phyloP scores from a whole-genome alignment of 225 moss, liverwort and hornwort genomes.

The Physcomitrellopsis africana region DNA sequence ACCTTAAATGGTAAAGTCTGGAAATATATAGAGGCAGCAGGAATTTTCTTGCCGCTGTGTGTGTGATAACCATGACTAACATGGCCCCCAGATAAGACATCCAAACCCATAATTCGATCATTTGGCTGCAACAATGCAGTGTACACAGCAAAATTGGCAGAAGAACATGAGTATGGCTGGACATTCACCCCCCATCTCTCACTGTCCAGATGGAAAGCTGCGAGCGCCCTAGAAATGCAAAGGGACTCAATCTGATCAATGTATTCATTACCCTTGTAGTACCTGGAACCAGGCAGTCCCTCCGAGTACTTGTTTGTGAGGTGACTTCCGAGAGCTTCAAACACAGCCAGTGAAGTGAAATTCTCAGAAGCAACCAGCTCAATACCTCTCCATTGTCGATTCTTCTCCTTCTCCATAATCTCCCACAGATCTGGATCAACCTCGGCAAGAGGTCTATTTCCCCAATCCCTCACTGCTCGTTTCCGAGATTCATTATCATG shows the following conservation, averaged over 20 bases:
- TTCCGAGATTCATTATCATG: slow-evolving; percentile 49
- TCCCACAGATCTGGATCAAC: slow-evolving; percentile 74
- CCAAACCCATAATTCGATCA: slow-evolving; percentile 84
- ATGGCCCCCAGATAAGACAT: slow-evolving; percentile 78
- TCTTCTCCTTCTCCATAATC: slow-evolving; percentile 75
- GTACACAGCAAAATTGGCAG: slow-evolving; percentile 82
- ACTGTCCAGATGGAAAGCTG: slow-evolving; percentile 71
- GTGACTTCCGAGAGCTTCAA: slow-evolving; percentile 77
- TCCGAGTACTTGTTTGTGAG: slow-evolving; percentile 86
- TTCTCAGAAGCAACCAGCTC: slow-evolving; percentile 82
- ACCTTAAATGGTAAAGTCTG: slow-evolving; percentile 81
- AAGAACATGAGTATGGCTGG: slow-evolving; percentile 80
- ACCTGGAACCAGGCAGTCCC: slow-evolving; percentile 71
- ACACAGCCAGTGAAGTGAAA: slow-evolving; percentile 73
- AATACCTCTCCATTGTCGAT: slow-evolving; percentile 71
- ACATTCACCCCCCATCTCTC: slow-evolving; percentile 84
- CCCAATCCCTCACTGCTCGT: slow-evolving; percentile 67
- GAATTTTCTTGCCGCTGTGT: slow-evolving; percentile 66
- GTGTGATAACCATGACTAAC: slow-evolving; percentile 87
- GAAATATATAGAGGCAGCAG: slow-evolving; percentile 75
- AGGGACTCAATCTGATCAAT: slow-evolving; percentile 83
- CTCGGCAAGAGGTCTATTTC: slow-evolving; percentile 66
- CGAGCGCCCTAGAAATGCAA: slow-evolving; percentile 64
- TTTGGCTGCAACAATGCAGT: slow-evolving; percentile 77
- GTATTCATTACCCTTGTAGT: slow-evolving; percentile 74